These are phyloP conservation scores for Phytopythium montanum DNA, from an alignment of 352 stramenopile genomes.

Conservation along the genomic window DNA sequence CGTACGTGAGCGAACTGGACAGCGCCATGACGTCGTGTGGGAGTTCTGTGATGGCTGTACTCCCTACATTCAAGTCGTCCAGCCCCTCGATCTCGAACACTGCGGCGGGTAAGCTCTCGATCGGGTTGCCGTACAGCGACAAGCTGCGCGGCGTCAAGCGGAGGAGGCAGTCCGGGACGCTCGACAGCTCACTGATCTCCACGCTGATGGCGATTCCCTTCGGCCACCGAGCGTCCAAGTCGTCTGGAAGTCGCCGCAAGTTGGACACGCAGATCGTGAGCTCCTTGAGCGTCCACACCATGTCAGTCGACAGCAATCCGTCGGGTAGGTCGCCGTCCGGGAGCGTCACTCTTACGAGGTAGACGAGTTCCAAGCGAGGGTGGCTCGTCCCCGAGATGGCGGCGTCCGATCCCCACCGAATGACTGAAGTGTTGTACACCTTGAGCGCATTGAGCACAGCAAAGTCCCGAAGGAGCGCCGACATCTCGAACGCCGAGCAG, in stretches of 20 bases:
- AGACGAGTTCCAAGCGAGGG: constrained; percentile 22
- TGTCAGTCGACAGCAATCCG: constrained; percentile 11
- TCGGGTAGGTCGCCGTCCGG: constrained; percentile 20
- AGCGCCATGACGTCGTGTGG: constrained; percentile 17
- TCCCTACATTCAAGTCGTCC: constrained; percentile 14
- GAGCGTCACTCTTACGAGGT: constrained; percentile 25
- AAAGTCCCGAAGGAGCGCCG: constrained; percentile 22
- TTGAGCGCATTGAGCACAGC: constrained; percentile 15
- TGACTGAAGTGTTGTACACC: constrained; percentile 39
- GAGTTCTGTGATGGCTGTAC: constrained; percentile 10
- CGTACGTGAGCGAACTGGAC: constrained; percentile 10
- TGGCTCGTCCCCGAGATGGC: constrained; percentile 24
- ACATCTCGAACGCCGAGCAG: constrained; percentile 29
- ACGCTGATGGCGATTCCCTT: constrained; percentile 24
- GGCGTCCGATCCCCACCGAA: constrained; percentile 17
- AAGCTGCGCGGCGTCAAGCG: constrained; percentile 15
- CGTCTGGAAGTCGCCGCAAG: constrained; percentile 24
- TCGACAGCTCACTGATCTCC: constrained; percentile 17
- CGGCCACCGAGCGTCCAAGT: constrained; percentile 35
- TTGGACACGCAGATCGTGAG: constrained; percentile 31
- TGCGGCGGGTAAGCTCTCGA: constrained; percentile 12
- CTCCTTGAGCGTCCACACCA: constrained; percentile 15
- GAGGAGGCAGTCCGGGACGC: constrained; percentile 6
- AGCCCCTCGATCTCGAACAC: constrained; percentile 20
- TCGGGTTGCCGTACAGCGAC: constrained; percentile 19